Conservation (phyloP, 2,329 filamentous ascomycete species). For the Exophiala sideris region DNA sequence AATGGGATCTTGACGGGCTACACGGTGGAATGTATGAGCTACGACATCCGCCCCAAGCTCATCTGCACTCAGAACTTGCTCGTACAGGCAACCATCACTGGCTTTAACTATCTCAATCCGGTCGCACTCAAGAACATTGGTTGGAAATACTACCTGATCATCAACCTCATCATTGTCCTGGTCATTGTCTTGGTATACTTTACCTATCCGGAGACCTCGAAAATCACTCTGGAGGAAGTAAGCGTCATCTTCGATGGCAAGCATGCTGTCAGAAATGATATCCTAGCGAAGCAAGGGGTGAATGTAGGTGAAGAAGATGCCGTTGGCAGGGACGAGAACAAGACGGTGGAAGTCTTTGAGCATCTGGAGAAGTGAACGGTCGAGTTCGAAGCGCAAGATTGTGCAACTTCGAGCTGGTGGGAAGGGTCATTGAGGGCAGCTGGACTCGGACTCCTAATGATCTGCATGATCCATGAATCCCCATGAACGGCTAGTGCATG, state of each 20-base stretch:
- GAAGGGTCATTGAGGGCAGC: too few species aligned
- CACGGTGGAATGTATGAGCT: conserved; percentile 15
- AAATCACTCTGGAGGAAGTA: conserved; percentile 8
- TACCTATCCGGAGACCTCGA: conserved; percentile 31
- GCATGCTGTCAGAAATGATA: conserved; percentile 7
- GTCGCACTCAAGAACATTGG: conserved; percentile 44
- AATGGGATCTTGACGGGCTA: conserved; percentile 13
- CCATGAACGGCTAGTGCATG: too few species aligned
- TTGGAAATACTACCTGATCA: conserved; percentile 45
- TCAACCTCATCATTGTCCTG: conserved; percentile 39
- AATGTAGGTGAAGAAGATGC: conserved; percentile 12
- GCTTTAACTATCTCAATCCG: conserved; percentile 39
- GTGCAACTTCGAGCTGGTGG: too few species aligned
- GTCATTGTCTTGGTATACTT: conserved; percentile 34
- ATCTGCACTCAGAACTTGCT: conserved; percentile 15
- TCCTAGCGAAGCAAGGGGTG: conserved; percentile 9
- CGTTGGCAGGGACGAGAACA: conserved; percentile 1
- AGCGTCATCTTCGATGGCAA: conserved; percentile 10
- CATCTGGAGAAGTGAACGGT: neutral
- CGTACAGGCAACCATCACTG: conserved; percentile 13
- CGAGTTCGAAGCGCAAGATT: too few species aligned
- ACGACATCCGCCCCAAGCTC: conserved; percentile 15
- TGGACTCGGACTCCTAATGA: too few species aligned
- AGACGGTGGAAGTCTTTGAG: conserved; percentile 10
- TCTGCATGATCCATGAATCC: too few species aligned